A percentile compares a stretch with the other conserved stretches of the same genome.
Evolutionary conservation across 768 basidiomycete species (phyloP).

Genomic region (Kwoniella sp.): DNA sequence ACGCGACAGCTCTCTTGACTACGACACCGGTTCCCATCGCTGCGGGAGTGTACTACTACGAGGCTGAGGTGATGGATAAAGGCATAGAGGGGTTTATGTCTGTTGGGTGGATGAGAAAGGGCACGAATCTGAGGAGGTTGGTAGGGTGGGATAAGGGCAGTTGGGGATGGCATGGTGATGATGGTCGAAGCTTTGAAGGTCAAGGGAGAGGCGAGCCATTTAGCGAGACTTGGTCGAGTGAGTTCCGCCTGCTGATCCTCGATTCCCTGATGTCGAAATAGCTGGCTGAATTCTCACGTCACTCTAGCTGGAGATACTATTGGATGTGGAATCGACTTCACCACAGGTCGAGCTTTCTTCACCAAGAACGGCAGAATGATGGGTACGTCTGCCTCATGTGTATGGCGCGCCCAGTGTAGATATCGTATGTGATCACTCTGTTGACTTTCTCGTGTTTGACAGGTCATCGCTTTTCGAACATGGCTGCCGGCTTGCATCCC

Average conservation of each 20-base stretch:
- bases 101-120: constrained; percentile 55
- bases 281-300: constrained; percentile 6
- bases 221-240: constrained; percentile 79
- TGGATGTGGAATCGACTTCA: constrained; percentile 92
- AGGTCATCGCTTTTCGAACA: constrained; percentile 39
- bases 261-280: neutral
- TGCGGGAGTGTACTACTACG: constrained; percentile 93
- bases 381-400: too few relatives aligned
- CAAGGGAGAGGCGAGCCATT: constrained; percentile 69
- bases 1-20: constrained; percentile 81
- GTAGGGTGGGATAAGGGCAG: constrained; percentile 55
- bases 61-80: constrained; percentile 79
- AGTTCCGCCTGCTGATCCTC: constrained; percentile 45
- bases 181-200: constrained; percentile 64
- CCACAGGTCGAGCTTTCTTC: constrained; percentile 72
- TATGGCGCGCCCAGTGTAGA: too few relatives aligned
- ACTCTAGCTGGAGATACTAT: constrained; percentile 76
- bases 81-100: constrained; percentile 70
- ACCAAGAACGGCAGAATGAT: constrained; percentile 74
- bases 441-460: too few relatives aligned
- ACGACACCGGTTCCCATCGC: constrained; percentile 75
- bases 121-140: constrained; percentile 39
- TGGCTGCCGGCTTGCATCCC: constrained; percentile 66
- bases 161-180: constrained; percentile 56
- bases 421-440: too few relatives aligned